phyloP scores from a whole-genome alignment of 169 alveolate genomes.

The Neospora caninum region DNA sequence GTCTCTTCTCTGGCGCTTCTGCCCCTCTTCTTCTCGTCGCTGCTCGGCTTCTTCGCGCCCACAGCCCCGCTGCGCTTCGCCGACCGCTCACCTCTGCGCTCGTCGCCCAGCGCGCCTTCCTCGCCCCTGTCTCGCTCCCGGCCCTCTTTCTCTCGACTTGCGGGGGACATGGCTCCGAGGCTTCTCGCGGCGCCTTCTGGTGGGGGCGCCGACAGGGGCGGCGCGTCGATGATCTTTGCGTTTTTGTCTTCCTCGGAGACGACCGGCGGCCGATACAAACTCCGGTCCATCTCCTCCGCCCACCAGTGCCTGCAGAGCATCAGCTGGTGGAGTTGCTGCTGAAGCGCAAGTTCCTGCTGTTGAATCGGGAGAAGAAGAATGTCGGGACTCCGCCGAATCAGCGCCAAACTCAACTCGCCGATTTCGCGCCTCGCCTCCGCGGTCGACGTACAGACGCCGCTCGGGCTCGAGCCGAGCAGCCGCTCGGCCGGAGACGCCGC shows the following conservation, averaged over 20 bases:
- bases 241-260: not conserved
- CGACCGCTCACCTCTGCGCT: not conserved
- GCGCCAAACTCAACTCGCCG: not conserved
- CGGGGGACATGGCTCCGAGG: not conserved
- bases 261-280: not conserved
- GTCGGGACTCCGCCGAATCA: slow-evolving; percentile 3
- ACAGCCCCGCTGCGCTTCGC: not conserved
- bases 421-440: not conserved
- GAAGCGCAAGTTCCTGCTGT: slow-evolving; percentile 15
- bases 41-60: not conserved
- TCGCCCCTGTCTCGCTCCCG: not conserved
- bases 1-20: not conserved
- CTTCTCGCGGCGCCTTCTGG: not conserved
- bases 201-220: not conserved
- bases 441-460: not conserved
- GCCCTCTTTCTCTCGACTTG: not conserved
- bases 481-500: not conserved
- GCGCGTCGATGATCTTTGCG: slow-evolving; percentile 17
- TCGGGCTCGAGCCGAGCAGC: not conserved
- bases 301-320: slow-evolving; percentile 31
- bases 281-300: slow-evolving; percentile 1
- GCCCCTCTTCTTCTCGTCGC: not conserved
- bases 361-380: not conserved
- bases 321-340: slow-evolving; percentile 41
- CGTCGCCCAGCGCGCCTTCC: not conserved